These are phyloP conservation scores for Fusarium graminum DNA, from an alignment of 2,329 filamentous ascomycete genomes.

Conservation along the genomic window DNA sequence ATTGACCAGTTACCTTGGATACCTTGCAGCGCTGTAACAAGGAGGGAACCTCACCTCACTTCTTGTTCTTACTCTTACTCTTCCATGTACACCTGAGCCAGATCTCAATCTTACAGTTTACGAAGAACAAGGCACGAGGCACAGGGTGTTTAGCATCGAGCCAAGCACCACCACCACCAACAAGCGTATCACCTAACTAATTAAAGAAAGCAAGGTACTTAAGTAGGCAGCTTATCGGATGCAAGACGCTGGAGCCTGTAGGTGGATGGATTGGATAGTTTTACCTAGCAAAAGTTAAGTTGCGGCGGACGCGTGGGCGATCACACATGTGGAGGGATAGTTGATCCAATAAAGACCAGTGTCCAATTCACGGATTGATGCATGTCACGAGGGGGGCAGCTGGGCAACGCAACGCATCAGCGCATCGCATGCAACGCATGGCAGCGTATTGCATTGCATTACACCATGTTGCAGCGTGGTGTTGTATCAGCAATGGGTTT, in stretches of 20 bases:
- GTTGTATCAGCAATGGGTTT: conserved; percentile 5
- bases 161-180: background rate
- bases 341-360: conserved; percentile 32
- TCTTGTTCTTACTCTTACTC: conserved; percentile 11
- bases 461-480: conserved; percentile 1
- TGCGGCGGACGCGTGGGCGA: conserved; percentile 42
- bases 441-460: conserved; percentile 5
- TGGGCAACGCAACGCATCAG: conserved; percentile 26
- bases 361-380: conserved; percentile 29
- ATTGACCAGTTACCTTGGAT: conserved; percentile 9
- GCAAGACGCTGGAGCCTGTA: conserved; percentile 21
- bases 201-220: conserved; percentile 1
- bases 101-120: conserved; percentile 22
- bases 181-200: conserved; percentile 19
- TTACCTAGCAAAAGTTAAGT: conserved; percentile 31
- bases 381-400: conserved; percentile 40
- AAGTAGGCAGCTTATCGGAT: background rate
- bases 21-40: background rate
- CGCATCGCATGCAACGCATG: conserved; percentile 6
- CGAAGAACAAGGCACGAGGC: conserved; percentile 40
- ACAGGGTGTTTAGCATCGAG: conserved; percentile 32
- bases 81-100: background rate
- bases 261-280: conserved; percentile 26
- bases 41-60: conserved; percentile 9
- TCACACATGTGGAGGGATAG: conserved; percentile 34